These are phyloP conservation scores for Melampsora larici-populina DNA, from an alignment of 1,284 basidiomycete species.

Conservation along the genomic window DNA sequence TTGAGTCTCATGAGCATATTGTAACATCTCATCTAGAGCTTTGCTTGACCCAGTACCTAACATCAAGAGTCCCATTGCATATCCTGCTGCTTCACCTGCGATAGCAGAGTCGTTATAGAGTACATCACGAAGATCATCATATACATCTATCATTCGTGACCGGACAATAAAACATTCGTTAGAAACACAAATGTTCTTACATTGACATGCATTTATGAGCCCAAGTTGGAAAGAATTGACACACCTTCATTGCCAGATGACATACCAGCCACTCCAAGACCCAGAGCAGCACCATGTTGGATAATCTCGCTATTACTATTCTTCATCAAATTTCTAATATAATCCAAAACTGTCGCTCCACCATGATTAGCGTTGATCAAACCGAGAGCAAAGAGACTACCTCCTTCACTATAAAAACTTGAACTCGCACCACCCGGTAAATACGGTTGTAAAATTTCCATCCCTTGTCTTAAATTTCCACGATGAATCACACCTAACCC, in stretches of 20 bases:
- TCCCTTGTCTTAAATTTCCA: constrained; percentile 86
- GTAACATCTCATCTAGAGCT: constrained; percentile 83
- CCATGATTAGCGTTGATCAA: constrained; percentile 73
- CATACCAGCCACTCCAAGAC: constrained; percentile 87
- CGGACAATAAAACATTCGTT: neutral
- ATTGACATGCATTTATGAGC: constrained; percentile 3
- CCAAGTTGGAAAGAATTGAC: constrained; percentile 42
- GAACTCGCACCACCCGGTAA: constrained; percentile 71
- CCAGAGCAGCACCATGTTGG: constrained; percentile 90
- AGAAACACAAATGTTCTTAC: neutral
- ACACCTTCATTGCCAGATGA: constrained; percentile 71
- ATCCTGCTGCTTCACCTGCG: constrained; percentile 87
- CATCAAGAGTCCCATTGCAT: constrained; percentile 95
- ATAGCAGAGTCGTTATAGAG: constrained; percentile 90
- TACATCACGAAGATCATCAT: constrained; percentile 80
- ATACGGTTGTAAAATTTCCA: constrained; percentile 88
- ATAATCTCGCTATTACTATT: constrained; percentile 69
- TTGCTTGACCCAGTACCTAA: constrained; percentile 76
- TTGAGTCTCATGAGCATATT: constrained; percentile 89
- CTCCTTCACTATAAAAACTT: constrained; percentile 76
- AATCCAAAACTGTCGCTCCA: constrained; percentile 68
- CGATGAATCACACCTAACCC: constrained; percentile 94
- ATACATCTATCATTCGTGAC: constrained; percentile 62
- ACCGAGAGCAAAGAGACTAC: constrained; percentile 87
- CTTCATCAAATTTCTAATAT: constrained; percentile 69